Evolutionary conservation across 306 rosid genomes (phyloP), one percentile per base, ranked within the genome.

Genomic region (Oxytropis ochrocephala): DNA sequence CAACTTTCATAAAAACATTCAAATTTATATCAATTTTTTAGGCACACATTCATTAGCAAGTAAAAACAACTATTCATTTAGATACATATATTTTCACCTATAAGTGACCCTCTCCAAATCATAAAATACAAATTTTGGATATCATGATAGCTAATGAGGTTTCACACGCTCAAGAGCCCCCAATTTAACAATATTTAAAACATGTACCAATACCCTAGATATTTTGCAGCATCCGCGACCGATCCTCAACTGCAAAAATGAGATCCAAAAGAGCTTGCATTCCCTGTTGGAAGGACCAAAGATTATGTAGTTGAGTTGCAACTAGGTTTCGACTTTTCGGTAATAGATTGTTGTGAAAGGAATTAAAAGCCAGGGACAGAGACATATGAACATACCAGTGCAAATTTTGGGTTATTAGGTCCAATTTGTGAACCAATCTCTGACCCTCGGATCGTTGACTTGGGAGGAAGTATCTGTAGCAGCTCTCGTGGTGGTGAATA

Each of bases 201-300:
- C 67, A 75, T 69, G 57, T 29, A 76, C 33, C 21, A 72, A 67
- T 87, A 90, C 95, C 99, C 99, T 2, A 94, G 84, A 76, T 84
- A 74, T 79, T 90, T 94, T 57, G 97, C 89, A 24, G 92, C 96
- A 39, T 94, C 96, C 0, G 99, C 75, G 55, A 91, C 70, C 33
- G 97, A 90, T 14, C 95, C 99, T 83, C 87, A 64, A 88, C 91
- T 36, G 96, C 85, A 76, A 80, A 87, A 62, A 94, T 75, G 41
- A 94, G 81, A 80, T 94, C 99, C 83, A 94, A 71, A 65, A 94
- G 80, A 78, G 97, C 92, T 84, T 91, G 96, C 99, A 94, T 85
- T 68, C 99, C 97, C 97, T 91, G 85, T 50, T 46, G 73, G 27
- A 72, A 77, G 52, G 60, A 70, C 10, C 29, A 58, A 63, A 51